Evolutionary conservation across 352 stramenopile genomes (phyloP).

Genomic region (Plasmopara muralis): DNA sequence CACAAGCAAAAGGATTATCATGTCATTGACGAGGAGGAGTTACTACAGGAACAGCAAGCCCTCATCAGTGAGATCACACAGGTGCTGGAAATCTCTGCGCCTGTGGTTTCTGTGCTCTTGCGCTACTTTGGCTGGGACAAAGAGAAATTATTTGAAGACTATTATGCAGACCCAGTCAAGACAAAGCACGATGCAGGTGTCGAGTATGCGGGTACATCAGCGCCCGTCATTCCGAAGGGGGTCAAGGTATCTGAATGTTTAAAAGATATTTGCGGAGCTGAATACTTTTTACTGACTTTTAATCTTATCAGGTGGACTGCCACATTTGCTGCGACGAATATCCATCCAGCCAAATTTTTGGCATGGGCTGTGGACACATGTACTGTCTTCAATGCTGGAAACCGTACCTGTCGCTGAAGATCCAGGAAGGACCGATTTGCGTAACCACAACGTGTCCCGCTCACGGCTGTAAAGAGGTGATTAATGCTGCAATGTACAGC

Average conservation of each 20-base stretch:
- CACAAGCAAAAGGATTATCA: conserved; percentile 54
- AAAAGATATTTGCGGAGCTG: background rate
- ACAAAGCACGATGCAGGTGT: conserved; percentile 51
- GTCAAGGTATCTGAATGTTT: conserved; percentile 26
- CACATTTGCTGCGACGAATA: conserved; percentile 95
- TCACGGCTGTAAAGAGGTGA: conserved; percentile 91
- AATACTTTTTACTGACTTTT: conserved; percentile 4
- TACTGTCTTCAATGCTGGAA: conserved; percentile 92
- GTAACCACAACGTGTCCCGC: conserved; percentile 94
- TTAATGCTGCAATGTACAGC: background rate
- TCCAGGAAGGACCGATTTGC: conserved; percentile 90
- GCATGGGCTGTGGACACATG: conserved; percentile 95
- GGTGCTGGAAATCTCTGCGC: conserved; percentile 60
- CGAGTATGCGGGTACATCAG: conserved; percentile 40
- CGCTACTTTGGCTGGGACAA: conserved; percentile 87
- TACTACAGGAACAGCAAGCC: conserved; percentile 56
- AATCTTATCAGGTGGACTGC: conserved; percentile 50
- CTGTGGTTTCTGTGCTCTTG: conserved; percentile 67
- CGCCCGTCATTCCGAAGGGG: conserved; percentile 30
- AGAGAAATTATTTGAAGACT: conserved; percentile 85
- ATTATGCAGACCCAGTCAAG: conserved; percentile 64
- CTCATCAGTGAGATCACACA: conserved; percentile 70
- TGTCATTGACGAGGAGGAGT: conserved; percentile 77
- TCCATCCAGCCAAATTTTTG: conserved; percentile 58
- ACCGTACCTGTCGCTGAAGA: conserved; percentile 80